Evolutionary conservation across 495 filamentous ascomycete species (phyloP), one percentile per base, ranked within the genome.

Genomic region (Choiromyces venosus): DNA sequence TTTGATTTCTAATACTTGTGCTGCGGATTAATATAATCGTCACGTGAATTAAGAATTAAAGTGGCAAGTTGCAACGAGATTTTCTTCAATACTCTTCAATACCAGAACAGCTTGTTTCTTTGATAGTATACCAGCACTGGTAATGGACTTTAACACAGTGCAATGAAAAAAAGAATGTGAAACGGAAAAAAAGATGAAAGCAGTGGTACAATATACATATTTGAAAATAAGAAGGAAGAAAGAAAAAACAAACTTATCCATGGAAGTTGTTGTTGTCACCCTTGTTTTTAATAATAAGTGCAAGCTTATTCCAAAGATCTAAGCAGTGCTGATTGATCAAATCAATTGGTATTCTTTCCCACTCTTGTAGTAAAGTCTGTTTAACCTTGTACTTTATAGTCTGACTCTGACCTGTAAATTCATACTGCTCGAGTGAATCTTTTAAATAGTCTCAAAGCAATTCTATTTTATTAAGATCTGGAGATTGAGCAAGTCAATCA

Each of bases 401-500:
- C 9, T 69, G 21, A 36, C 67, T 69, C 29, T 68, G 38, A 5
- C 52, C 72, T 0, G 44, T 38, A 7, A 73, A 67, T 7, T 68
- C 52, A 37, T 69, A 39, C 37, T 73, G 16, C 29, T 29, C 46
- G 10, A 71, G 38, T 8, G 35, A 65, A 39, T 71, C 69, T 21
- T 73, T 69, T 21, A 67, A 10, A 29, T 46, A 37, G 38, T 37
- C 29, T 65, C 71, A 73, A 3, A 73, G 25, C 0, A 42, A 44
- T 29, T 73, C 71, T 29, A 73, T 69, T 33, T 73, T 73, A 40
- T 69, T 73, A 10, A 65, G 36, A 69, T 69, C 72, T 4, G 72
- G 66, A 37, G 72, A 73, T 29, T 73, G 68, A 18, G 72, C 19
- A 21, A 66, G 72, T 66, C 67, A 73, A 21, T 65, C 52, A 4